Evolutionary conservation across 2,329 filamentous ascomycete species (phyloP), one percentile per base, ranked within the genome.

Genomic region (Fusarium beomiforme): DNA sequence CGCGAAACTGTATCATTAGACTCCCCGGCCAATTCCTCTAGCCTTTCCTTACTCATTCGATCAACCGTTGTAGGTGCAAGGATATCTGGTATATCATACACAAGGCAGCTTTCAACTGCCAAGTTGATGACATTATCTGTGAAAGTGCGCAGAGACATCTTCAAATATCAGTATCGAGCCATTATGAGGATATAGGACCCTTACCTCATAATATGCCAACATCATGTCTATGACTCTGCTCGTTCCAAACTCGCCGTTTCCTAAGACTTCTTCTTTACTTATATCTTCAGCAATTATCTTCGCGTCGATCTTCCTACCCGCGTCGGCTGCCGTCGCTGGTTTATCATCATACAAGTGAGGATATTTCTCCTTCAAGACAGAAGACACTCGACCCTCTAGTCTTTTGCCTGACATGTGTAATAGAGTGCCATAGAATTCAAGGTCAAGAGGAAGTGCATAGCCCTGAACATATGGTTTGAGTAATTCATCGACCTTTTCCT

Each of bases 91-190:
- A 51, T 51, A 24, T 36, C 31, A 36, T 26, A 51, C 17, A 51
- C 49, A 11, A 88, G 80, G 46, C 84, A 86, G 34, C 83, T 83
- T 69, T 88, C 86, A 1, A 86, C 78, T 0, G 81, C 85, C 1
- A 87, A 77, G n/a, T 81, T 85, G 21, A 83, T 79, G 13, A 87
- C 77, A 23, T 86, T 86, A 7, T 88, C 83, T 6, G 83, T 78
- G 50, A 87, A 86, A 0, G 81, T 83, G 16, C 81, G 71, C 6
- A 83, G 77, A 3, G 83, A 81, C 73, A 83, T 81, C 82, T 85
- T 10, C 19, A 23, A 17, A 19, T 17, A n/a, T 49, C 12, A 49
- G 46, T 23, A 33, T 17, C 14, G 8, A 44, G 14, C 5, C 5
- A 23, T 17, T 19, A 13, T 19, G n/a, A 33, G 14, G 5, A 5